phyloP scores from a whole-genome alignment of 345 rosid species.

The Hibiscus mutabilis region DNA sequence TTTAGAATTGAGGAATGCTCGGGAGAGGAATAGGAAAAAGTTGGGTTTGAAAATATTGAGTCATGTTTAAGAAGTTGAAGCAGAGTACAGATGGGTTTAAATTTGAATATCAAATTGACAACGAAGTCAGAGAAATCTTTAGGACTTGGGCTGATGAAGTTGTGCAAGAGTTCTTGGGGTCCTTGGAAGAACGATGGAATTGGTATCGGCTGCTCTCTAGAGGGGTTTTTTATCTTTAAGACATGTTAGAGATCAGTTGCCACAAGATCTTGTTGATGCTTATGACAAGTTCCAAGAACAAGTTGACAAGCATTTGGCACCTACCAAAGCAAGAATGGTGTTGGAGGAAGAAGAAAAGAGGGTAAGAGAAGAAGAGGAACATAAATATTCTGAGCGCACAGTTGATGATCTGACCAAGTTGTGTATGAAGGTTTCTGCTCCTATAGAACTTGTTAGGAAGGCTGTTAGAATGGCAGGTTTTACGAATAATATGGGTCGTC shows the following conservation, averaged over 20 bases:
- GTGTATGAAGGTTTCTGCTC: slow-evolving; percentile 75
- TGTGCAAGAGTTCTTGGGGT: slow-evolving; percentile 59
- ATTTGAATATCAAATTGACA: slow-evolving; percentile 51
- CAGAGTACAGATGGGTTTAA: slow-evolving; percentile 39
- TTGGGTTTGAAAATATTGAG: slow-evolving; percentile 65
- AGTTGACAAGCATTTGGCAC: slow-evolving; percentile 67
- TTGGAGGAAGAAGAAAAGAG: slow-evolving; percentile 65
- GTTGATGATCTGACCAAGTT: slow-evolving; percentile 69
- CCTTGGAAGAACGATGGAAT: slow-evolving; percentile 63
- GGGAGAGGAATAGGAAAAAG: slow-evolving; percentile 74
- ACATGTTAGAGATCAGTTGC: slow-evolving; percentile 73
- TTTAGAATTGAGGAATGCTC: slow-evolving; percentile 64
- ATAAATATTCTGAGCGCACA: slow-evolving; percentile 55
- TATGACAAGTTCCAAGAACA: slow-evolving; percentile 78
- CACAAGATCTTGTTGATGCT: slow-evolving; percentile 62
- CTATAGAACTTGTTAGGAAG: slow-evolving; percentile 71
- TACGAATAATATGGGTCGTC: slow-evolving; percentile 89
- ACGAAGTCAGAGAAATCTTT: slow-evolving; percentile 58
- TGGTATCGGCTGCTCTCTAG: slow-evolving; percentile 81
- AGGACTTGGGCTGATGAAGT: slow-evolving; percentile 72
- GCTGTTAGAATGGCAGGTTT: slow-evolving; percentile 77
- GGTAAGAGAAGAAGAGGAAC: slow-evolving; percentile 56
- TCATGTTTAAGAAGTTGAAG: slow-evolving; percentile 70
- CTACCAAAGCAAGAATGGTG: slow-evolving; percentile 44
- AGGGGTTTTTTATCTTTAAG: slow-evolving; percentile 74